Base-by-base conservation (phyloP, 768 basidiomycete genomes). In the Termitomyces bulborhizus region DNA sequence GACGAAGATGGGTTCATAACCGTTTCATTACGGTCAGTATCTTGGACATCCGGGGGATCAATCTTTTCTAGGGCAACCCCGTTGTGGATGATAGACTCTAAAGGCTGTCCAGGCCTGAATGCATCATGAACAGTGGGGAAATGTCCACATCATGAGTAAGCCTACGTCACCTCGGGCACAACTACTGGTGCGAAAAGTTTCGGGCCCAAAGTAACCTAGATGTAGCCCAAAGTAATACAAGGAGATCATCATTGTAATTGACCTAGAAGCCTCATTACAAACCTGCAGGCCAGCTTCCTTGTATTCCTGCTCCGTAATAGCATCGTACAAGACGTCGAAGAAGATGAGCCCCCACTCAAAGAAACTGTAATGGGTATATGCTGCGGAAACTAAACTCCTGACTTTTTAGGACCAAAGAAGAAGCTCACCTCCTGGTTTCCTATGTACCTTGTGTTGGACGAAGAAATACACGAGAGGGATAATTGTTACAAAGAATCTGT, bases 321-420 rank as follows among this genome's bases (percentile, higher is more conserved):
- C 83, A 64, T 93, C 90, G 60, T 83, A 92, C 13, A 82, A 55
- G 26, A 93, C 73, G 55, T 93, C 90, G 44, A 86, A 73, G 50
- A 86, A 65, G 53, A 93, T 90, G 46, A 93, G 80, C 7, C 74
- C 75, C 93, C 93, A 96, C 70, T 96, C 93, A 62, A 90, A 89
- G 69, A 94, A 86, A 44, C 86, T 82, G 63, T 94, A 96, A 42
- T 72, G 72, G 3, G 90, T 93, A 69, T 96, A 96, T 11, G 93
- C 93, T 91, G 32, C 46, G 15, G 24, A 45, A 51, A 27, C 31
- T 37, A 36, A 53, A 37, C 50, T 41, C 47, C 6, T 34, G 29
- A 59, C 34, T 24, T 58, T 39, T 32, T 11, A 31, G 9, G 32
- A 21, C 42, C 32, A 44, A 41, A 13, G 39, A 29, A 7, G 15